Evolutionary conservation across 768 basidiomycete species (phyloP).

Genomic region (Leccinum variicolor): DNA sequence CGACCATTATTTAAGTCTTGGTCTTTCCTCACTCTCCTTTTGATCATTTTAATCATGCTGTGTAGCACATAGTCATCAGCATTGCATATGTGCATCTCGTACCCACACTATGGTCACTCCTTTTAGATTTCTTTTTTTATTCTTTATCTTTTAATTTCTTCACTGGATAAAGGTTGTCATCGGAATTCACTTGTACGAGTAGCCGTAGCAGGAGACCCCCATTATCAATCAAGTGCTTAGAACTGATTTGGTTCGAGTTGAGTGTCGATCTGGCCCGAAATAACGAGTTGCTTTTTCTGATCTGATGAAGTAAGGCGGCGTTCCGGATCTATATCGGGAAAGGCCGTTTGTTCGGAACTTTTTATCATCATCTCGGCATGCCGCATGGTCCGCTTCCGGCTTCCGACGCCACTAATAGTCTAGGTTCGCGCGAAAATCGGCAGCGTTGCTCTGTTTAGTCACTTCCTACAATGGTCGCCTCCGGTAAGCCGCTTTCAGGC

Average conservation of each 20-base stretch:
- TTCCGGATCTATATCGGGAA: neutral
- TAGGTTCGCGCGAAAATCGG: neutral
- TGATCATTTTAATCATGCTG: slow-evolving; percentile 5
- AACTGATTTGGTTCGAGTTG: slow-evolving; percentile 9
- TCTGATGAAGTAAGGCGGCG: neutral
- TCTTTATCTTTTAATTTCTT: slow-evolving; percentile 16
- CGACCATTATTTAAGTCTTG: neutral
- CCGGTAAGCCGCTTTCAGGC: slow-evolving; percentile 35
- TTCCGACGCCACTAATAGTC: neutral
- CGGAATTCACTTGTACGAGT: slow-evolving; percentile 2
- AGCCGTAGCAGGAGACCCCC: neutral
- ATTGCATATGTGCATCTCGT: slow-evolving; percentile 7
- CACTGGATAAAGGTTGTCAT: slow-evolving; percentile 15
- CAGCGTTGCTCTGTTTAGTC: neutral
- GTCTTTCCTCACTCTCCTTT: neutral
- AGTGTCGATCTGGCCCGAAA: slow-evolving; percentile 1
- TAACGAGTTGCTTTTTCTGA: neutral
- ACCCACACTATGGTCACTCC: slow-evolving; percentile 16
- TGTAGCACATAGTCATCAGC: slow-evolving; percentile 20
- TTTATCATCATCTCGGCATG: neutral
- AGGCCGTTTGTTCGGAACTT: neutral
- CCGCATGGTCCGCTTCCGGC: neutral
- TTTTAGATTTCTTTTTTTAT: slow-evolving; percentile 11
- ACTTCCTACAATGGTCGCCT: slow-evolving; percentile 10
- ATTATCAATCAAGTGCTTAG: neutral